Evolutionary conservation across 2,329 filamentous ascomycete genomes (phyloP).

Genomic region (Septoria linicola): DNA sequence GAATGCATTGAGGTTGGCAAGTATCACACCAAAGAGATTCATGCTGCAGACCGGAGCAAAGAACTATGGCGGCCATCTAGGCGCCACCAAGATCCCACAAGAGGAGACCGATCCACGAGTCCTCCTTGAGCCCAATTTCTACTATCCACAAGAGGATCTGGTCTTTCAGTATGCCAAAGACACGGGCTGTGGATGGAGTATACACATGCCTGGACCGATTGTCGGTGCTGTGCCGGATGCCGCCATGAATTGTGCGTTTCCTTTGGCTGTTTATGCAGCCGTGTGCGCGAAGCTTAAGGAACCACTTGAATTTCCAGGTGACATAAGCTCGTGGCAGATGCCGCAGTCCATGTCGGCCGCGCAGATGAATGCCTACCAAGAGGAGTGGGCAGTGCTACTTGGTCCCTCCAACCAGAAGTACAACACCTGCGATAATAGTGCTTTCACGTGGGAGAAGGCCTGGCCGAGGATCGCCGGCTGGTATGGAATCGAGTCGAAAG

Average conservation of each 20-base stretch:
- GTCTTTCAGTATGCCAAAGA: conserved; percentile 46
- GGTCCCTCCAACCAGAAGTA: conserved; percentile 48
- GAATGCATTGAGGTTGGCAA: conserved; percentile 43
- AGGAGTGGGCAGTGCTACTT: conserved; percentile 51
- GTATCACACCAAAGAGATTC: conserved; percentile 49
- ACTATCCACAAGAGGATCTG: conserved; percentile 55
- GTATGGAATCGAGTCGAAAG: conserved; percentile 42
- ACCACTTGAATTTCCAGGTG: conserved; percentile 48
- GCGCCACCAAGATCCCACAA: conserved; percentile 46
- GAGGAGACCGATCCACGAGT: conserved; percentile 50
- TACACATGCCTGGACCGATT: conserved; percentile 51
- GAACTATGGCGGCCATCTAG: conserved; percentile 53
- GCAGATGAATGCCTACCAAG: conserved; percentile 52
- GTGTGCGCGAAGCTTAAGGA: conserved; percentile 45
- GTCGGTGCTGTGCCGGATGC: conserved; percentile 52
- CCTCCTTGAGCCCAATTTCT: conserved; percentile 53
- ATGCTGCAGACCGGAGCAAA: conserved; percentile 55
- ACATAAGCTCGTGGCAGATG: conserved; percentile 48
- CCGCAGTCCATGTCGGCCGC: conserved; percentile 43
- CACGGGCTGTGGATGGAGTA: conserved; percentile 45
- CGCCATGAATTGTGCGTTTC: conserved; percentile 52
- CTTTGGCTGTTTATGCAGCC: conserved; percentile 52
- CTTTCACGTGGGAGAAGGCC: conserved; percentile 52
- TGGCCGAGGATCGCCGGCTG: conserved; percentile 50
- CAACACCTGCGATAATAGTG: conserved; percentile 50